Percentiles rank a stretch among this genome's conserved stretches.
These are phyloP conservation scores for Vinca major DNA, from an alignment of 305 asterid genomes.

Conservation along the genomic window DNA sequence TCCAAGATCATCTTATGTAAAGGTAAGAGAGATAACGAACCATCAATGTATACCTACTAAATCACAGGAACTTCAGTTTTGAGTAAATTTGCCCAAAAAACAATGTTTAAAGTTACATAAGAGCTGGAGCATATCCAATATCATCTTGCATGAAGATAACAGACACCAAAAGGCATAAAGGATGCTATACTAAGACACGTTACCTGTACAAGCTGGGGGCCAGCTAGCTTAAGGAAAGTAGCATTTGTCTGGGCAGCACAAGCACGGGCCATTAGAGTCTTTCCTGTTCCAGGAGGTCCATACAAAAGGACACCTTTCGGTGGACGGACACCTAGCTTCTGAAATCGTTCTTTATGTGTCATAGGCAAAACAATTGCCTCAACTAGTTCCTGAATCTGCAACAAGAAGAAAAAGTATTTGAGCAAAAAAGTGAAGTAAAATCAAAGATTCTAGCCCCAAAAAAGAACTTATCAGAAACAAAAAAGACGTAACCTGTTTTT, in stretches of 20 bases:
- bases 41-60: background rate
- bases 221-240: conserved; percentile 91
- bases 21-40: background rate
- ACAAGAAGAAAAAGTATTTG: background rate
- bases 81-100: background rate
- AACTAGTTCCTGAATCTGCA: conserved; percentile 80
- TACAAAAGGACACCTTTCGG: conserved; percentile 56
- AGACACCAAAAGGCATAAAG: background rate
- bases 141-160: background rate
- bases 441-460: background rate
- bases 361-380: conserved; percentile 94
- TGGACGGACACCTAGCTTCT: conserved; percentile 81
- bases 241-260: conserved; percentile 80
- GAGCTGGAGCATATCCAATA: no score
- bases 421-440: background rate
- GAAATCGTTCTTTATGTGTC: conserved; percentile 89
- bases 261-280: conserved; percentile 47
- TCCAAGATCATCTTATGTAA: background rate
- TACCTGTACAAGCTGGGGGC: conserved; percentile 93
- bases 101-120: background rate
- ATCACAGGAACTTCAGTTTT: background rate
- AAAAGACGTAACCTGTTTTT: conserved; percentile 64
- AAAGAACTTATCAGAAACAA: background rate
- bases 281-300: conserved; percentile 54
- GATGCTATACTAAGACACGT: background rate